Percentiles rank a stretch among this genome's conserved stretches.
Evolutionary conservation across 2,329 filamentous ascomycete species (phyloP).

Genomic region (Colletotrichum sublineola): DNA sequence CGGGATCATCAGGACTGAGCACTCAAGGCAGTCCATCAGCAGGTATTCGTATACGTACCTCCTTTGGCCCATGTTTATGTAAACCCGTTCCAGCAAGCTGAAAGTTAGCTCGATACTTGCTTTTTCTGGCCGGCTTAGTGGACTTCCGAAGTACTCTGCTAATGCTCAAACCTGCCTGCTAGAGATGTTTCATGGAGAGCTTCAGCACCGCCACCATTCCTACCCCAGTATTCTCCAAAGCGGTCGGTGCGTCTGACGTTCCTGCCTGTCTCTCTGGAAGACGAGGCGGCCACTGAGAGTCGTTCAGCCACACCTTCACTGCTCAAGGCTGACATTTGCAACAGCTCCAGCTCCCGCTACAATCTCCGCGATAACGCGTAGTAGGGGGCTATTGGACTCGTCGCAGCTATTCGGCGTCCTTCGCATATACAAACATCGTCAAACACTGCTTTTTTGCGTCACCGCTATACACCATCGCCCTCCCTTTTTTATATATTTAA

Average conservation of each 20-base stretch:
- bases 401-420: slow-evolving; percentile 7
- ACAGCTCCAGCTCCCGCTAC: slow-evolving; percentile 19
- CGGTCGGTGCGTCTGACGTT: slow-evolving; percentile 9
- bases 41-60: too few species aligned
- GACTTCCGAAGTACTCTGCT: not conserved
- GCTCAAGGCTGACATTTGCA: slow-evolving; percentile 39
- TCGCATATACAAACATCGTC: slow-evolving; percentile 48
- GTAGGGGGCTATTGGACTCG: not conserved
- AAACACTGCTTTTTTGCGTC: slow-evolving; percentile 39
- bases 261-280: slow-evolving; percentile 4
- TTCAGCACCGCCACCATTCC: slow-evolving; percentile 35
- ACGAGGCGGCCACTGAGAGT: slow-evolving; percentile 29
- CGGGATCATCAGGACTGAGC: not conserved
- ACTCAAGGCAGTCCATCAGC: too few species aligned
- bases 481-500: not conserved
- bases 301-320: slow-evolving; percentile 35
- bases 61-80: too few species aligned
- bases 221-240: slow-evolving; percentile 28
- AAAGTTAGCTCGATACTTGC: too few species aligned
- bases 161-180: too few species aligned
- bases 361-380: slow-evolving; percentile 24
- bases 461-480: not conserved
- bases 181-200: not conserved
- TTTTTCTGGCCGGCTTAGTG: too few species aligned
- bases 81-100: too few species aligned